These are phyloP conservation scores for Arachnopeziza araneosa DNA, from an alignment of 2,329 filamentous ascomycete genomes.

Conservation along the genomic window DNA sequence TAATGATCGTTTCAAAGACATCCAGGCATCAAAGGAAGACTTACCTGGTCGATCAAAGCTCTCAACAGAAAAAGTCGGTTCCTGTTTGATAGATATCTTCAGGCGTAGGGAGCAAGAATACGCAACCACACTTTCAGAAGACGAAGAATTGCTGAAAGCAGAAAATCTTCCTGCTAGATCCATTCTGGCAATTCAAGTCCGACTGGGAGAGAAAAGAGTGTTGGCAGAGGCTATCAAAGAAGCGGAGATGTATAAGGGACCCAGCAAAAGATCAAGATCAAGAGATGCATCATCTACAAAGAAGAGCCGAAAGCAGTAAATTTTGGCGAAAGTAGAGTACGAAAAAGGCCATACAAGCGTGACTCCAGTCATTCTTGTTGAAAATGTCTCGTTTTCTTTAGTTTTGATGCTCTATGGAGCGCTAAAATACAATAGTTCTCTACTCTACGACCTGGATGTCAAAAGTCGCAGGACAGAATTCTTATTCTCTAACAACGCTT, in stretches of 20 bases:
- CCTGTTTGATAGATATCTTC: slow-evolving; percentile 36
- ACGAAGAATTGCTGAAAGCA: slow-evolving; percentile 35
- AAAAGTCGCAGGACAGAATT: background rate
- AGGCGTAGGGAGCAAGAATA: slow-evolving; percentile 42
- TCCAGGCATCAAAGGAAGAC: slow-evolving; percentile 31
- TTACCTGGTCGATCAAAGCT: slow-evolving; percentile 37
- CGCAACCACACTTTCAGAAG: slow-evolving; percentile 45
- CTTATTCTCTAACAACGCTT: background rate
- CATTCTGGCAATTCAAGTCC: slow-evolving; percentile 53
- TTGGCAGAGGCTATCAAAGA: slow-evolving; percentile 41
- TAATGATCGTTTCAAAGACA: slow-evolving; percentile 33
- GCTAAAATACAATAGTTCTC: background rate
- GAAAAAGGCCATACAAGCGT: background rate
- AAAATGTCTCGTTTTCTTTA: background rate
- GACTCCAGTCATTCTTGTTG: background rate
- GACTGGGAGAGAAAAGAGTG: slow-evolving; percentile 59
- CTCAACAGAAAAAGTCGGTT: slow-evolving; percentile 34
- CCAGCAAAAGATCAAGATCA: slow-evolving; percentile 31
- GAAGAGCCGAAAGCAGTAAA: slow-evolving; percentile 18
- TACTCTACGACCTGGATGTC: background rate
- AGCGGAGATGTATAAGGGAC: slow-evolving; percentile 26
- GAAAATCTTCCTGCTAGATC: slow-evolving; percentile 30
- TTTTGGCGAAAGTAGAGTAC: background rate
- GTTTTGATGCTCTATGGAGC: background rate
- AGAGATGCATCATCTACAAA: slow-evolving; percentile 5